These are phyloP conservation scores for Fulvia fulva DNA, from an alignment of 2,329 filamentous ascomycete genomes.

Conservation along the genomic window DNA sequence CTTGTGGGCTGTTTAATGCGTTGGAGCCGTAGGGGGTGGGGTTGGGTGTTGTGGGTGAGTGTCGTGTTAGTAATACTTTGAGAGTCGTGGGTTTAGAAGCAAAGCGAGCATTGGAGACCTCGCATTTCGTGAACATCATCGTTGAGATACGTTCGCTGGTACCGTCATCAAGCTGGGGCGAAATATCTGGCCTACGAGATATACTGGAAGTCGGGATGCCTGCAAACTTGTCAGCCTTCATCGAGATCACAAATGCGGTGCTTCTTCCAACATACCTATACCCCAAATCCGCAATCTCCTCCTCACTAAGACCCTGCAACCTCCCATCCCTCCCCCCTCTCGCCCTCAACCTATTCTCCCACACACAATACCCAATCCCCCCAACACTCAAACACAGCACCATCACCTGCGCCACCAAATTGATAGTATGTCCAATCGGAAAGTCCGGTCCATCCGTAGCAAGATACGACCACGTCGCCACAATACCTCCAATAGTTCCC, in stretches of 20 bases:
- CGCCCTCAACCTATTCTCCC: constrained; percentile 51
- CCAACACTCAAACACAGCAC: constrained; percentile 44
- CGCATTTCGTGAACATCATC: too few relatives aligned
- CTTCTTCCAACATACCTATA: constrained; percentile 32
- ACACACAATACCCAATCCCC: constrained; percentile 51
- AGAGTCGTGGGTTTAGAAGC: too few relatives aligned
- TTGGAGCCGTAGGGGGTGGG: too few relatives aligned
- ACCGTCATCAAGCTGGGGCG: too few relatives aligned
- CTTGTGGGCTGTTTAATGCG: too few relatives aligned
- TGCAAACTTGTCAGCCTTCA: not conserved
- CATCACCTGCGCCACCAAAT: constrained; percentile 49
- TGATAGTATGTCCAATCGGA: constrained; percentile 54
- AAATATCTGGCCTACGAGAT: constrained; percentile 39
- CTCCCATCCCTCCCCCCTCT: constrained; percentile 48
- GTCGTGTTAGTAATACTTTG: too few relatives aligned
- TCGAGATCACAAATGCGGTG: not conserved
- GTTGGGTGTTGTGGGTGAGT: too few relatives aligned
- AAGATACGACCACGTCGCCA: constrained; percentile 57
- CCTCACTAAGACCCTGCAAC: constrained; percentile 47
- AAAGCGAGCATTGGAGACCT: too few relatives aligned
- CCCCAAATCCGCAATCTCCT: constrained; percentile 48
- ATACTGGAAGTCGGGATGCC: constrained; percentile 54
- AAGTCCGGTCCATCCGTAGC: constrained; percentile 46
- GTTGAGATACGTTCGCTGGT: too few relatives aligned
- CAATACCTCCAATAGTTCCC: constrained; percentile 55